Conservation (phyloP, 129 eudicot genomes). For the Centaurea solstitialis region DNA sequence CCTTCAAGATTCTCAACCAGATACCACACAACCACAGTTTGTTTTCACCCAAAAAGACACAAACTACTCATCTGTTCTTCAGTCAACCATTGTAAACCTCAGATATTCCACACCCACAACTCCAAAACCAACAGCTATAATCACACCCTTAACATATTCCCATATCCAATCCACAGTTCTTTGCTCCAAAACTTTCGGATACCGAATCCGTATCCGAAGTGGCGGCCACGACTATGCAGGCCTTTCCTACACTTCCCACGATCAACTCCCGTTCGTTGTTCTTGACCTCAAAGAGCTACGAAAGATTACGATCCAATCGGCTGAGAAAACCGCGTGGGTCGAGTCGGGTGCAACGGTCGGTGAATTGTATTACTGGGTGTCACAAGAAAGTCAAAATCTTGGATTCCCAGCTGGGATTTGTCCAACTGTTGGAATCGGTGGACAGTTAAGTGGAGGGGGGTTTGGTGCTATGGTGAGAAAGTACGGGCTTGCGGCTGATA, state of each 20-base stretch:
- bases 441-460: constrained; percentile 28
- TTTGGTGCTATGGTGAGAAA: constrained; percentile 9
- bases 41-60: not conserved
- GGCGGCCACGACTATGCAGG: constrained; percentile 31
- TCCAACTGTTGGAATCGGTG: constrained; percentile 23
- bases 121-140: not conserved
- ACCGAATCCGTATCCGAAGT: constrained; percentile 21
- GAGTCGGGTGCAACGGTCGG: constrained; percentile 30
- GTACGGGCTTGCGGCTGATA: constrained; percentile 17
- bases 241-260: constrained; percentile 3
- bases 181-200: constrained; percentile 1
- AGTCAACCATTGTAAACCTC: not conserved
- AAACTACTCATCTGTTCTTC: not conserved
- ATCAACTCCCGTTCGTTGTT: constrained; percentile 4
- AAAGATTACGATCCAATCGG: not conserved
- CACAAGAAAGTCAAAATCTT: constrained; percentile 11
- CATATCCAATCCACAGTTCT: constrained; percentile 2
- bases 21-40: not conserved
- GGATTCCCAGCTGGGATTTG: constrained; percentile 31
- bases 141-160: not conserved
- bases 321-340: constrained; percentile 17
- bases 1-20: not conserved
- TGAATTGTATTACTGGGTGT: constrained; percentile 21
- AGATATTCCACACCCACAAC: not conserved
- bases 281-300: constrained; percentile 26